Percentiles rank a stretch among this genome's conserved stretches.
Conservation (phyloP, 1,284 basidiomycete species). For the Lignosus rhinocerotis region DNA sequence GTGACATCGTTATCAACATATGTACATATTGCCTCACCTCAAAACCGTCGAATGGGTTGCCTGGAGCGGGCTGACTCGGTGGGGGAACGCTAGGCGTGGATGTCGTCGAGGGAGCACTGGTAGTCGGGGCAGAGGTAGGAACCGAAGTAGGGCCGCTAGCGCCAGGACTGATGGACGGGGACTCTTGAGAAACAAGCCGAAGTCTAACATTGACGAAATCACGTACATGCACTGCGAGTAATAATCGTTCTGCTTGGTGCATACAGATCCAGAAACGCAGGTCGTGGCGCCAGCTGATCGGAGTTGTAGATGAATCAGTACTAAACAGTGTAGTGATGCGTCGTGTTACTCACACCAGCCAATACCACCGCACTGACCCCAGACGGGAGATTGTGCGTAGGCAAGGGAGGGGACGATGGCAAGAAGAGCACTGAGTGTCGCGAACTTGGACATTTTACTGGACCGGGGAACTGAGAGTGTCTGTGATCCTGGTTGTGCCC, state of each 20-base stretch:
- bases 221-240: slow-evolving; percentile 61
- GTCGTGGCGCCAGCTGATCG: slow-evolving; percentile 48
- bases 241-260: slow-evolving; percentile 46
- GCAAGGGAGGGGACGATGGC: slow-evolving; percentile 47
- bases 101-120: slow-evolving; percentile 13
- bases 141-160: neutral
- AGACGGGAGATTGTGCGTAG: slow-evolving; percentile 43
- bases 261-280: slow-evolving; percentile 40
- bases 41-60: slow-evolving; percentile 54
- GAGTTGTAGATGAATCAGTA: slow-evolving; percentile 4
- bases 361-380: slow-evolving; percentile 54
- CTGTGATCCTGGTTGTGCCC: slow-evolving; percentile 19
- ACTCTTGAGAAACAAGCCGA: neutral
- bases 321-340: neutral
- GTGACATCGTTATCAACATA: neutral
- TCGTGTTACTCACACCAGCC: slow-evolving; percentile 45
- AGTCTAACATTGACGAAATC: neutral
- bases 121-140: slow-evolving; percentile 10
- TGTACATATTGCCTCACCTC: slow-evolving; percentile 31
- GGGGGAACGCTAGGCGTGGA: slow-evolving; percentile 26
- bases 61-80: slow-evolving; percentile 40
- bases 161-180: slow-evolving; percentile 2
- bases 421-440: slow-evolving; percentile 47
- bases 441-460: slow-evolving; percentile 48
- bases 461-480: slow-evolving; percentile 15